Conservation (phyloP, 495 filamentous ascomycete species). For the Aspergillus funiculosus region DNA sequence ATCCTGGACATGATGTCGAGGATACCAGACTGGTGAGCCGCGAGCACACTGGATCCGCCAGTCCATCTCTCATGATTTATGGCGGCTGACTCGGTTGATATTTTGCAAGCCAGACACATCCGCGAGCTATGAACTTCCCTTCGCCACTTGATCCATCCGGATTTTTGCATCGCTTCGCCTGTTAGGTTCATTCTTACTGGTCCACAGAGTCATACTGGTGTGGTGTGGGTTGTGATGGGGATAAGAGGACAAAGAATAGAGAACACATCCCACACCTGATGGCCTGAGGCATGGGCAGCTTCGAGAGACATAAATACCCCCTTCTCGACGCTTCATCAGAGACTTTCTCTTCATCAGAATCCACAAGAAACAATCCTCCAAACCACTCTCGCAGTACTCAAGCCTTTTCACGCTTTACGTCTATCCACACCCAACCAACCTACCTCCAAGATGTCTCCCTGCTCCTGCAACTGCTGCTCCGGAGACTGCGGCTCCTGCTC, state of each 20-base stretch:
- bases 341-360: constrained; percentile 2
- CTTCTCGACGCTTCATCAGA: neutral
- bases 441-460: constrained; percentile 14
- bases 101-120: neutral
- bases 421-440: constrained; percentile 2
- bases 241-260: neutral
- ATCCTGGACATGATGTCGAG: neutral
- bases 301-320: constrained; percentile 8
- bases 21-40: neutral
- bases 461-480: constrained; percentile 16
- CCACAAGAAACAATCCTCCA: neutral
- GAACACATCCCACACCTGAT: constrained; percentile 6
- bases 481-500: constrained; percentile 12
- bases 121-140: neutral
- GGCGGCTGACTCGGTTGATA: constrained; percentile 8
- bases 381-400: neutral
- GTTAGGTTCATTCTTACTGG: neutral
- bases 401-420: neutral
- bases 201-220: neutral
- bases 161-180: neutral
- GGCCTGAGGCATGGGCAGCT: neutral
- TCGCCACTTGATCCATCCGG: neutral
- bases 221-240: neutral
- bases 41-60: neutral
- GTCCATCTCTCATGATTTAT: neutral